Base-by-base conservation (phyloP, 2,329 filamentous ascomycete genomes). In the Colletotrichum cuscutae region DNA sequence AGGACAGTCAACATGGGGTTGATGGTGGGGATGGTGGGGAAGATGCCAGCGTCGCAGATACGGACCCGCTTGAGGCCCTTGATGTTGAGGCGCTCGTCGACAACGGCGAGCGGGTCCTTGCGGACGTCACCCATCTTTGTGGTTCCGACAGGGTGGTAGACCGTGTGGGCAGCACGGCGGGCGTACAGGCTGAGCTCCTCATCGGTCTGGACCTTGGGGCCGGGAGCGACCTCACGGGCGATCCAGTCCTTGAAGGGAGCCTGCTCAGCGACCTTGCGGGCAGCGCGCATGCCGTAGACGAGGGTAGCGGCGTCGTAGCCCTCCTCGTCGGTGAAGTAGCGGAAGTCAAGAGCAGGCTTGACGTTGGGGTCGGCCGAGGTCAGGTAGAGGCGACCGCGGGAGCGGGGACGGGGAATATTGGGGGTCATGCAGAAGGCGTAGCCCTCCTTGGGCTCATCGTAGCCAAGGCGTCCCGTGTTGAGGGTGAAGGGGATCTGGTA, bases 391-490 rank as follows among this genome's bases (percentile, higher is more conserved):
- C 91, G 89, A 72, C 94, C 94, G 67, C 92, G 91, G 59, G 93
- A 95, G 66, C 93, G 91, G 32, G 94, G 93, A 28, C 94, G 93
- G 42, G 94, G 94, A 78, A 97, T 97, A 85, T 97, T 97, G 78
- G 94, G 94, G 19, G 94, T 97, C 92, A 97, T 97, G 89, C 94
- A 97, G 87, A 97, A 97, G 65, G 94, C 94, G 78, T 95, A 93
- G 73, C 92, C 93, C 76, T 95, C 90, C 74, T 89, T 77, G 74
- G 88, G 79, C 71, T 83, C 80, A 54, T 86, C 87, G 79, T 91
- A 97, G 76, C 95, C 95, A 12, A 98, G 88, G 53, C 94, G 91
- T 68, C 89, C 85, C 1, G 95, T 98, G 88, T 97, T 97, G 77
- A 95, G 90, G 75, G 92, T 94, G 84, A 97, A 97, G 66, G 95